Percentiles rank a stretch among this genome's conserved stretches.
Conservation (phyloP, 1,139 yeast species). For the Diutina rugosa region DNA sequence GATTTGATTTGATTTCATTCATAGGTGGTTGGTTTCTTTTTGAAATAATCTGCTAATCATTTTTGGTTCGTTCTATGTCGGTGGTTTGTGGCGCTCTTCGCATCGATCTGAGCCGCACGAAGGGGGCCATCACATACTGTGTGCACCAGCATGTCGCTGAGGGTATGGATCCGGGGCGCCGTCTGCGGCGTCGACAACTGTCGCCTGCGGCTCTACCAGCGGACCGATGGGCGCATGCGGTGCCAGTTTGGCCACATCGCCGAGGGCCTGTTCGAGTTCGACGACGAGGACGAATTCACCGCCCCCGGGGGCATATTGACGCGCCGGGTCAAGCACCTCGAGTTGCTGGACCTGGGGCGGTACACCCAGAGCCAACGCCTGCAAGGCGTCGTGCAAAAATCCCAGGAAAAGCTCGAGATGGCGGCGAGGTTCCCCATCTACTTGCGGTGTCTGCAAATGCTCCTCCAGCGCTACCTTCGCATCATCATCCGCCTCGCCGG, state of each 20-base stretch:
- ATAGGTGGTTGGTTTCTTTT: too few relatives aligned
- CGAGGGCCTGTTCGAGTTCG: conserved; percentile 67
- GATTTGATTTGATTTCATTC: too few relatives aligned
- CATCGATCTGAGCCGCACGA: neutral
- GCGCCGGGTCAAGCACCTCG: conserved; percentile 24
- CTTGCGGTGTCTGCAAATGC: conserved; percentile 39
- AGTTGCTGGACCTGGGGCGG: conserved; percentile 3
- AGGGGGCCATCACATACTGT: neutral
- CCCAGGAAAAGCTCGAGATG: conserved; percentile 30
- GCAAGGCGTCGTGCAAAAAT: conserved; percentile 5
- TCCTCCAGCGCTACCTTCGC: conserved; percentile 19
- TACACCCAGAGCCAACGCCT: neutral
- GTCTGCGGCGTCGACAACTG: conserved; percentile 88
- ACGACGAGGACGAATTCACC: conserved; percentile 58
- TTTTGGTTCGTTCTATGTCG: too few relatives aligned
- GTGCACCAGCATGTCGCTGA: conserved; percentile 8
- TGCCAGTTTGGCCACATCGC: conserved; percentile 88
- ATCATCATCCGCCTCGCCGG: neutral
- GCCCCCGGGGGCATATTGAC: conserved; percentile 23
- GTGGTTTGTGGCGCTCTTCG: neutral
- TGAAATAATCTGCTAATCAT: too few relatives aligned
- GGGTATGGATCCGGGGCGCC: conserved; percentile 53
- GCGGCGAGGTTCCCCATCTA: conserved; percentile 33
- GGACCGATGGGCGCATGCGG: conserved; percentile 61
- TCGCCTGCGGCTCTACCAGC: conserved; percentile 60